Base-by-base conservation (phyloP, 2,329 filamentous ascomycete species). In the Xylariaceae sp. region DNA sequence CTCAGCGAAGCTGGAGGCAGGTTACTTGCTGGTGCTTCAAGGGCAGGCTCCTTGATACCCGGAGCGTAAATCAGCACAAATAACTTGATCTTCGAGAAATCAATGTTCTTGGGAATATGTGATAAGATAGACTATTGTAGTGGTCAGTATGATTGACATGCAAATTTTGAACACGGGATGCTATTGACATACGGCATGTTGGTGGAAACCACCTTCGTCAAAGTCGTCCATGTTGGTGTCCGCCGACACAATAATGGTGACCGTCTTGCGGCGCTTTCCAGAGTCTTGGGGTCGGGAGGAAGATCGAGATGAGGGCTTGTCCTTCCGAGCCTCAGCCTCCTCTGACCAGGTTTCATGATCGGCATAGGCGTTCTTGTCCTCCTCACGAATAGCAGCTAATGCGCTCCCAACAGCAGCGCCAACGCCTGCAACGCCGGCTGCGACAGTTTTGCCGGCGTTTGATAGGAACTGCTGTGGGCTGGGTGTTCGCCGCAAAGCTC, bases 311-410 rank as follows among this genome's bases (percentile, higher is more conserved):
- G 65, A 46, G 47, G 62, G 55, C 43, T 70, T 71, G 44, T 75
- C 71, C 55, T 71, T 71, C 60, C 85, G 81, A 39, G 85, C 77
- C 57, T 88, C 85, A 19, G 85, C 88, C 69, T 96, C 91, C 65
- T 96, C 90, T 12, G 86, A 90, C 92, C 92, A 96, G 42, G 88
- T 83, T 63, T 88, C 86, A 67, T 93, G 88, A 65, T 96, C 92
- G 53, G 82, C 83, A 64, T 86, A 93, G 41, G 85, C 85, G 50
- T 81, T 79, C 62, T 82, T 83, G 61, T 91, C 87, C 62, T 94
- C 90, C 64, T 95, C 88, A 44, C 86, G 79, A 54, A 94, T 93
- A 14, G 87, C 84, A 43, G 85, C 85, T 55, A 96, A 72, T 21
- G 89, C 90, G 50, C 85, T 89, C 34, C 89, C 89, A 50, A 95